phyloP scores from a whole-genome alignment of 371 early-diverging fungal genomes.

The Mucor indicus region DNA sequence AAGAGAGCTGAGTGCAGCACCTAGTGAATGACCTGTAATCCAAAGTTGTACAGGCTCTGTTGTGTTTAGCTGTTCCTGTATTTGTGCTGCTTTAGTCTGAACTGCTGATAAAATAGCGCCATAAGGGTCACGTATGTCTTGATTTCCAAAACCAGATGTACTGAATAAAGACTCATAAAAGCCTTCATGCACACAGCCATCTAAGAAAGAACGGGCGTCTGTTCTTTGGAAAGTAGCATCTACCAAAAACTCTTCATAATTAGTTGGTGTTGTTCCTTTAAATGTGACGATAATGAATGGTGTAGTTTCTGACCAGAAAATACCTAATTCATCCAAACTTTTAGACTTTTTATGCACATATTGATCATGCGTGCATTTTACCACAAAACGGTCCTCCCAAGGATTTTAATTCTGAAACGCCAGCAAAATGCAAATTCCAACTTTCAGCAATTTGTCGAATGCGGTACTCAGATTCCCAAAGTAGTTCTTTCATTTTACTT shows the following conservation, averaged over 20 bases:
- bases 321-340: constrained; percentile 8
- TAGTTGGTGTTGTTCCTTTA: constrained; percentile 41
- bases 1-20: constrained; percentile 45
- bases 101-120: constrained; percentile 39
- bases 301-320: constrained; percentile 40
- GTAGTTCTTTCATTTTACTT: constrained; percentile 7
- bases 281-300: constrained; percentile 41
- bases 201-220: constrained; percentile 31
- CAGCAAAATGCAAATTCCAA: constrained; percentile 44
- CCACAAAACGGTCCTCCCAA: constrained; percentile 51
- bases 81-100: constrained; percentile 24
- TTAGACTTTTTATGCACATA: no score
- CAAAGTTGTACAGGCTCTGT: constrained; percentile 45
- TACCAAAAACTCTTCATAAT: constrained; percentile 43
- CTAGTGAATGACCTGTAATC: constrained; percentile 53
- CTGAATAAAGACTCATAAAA: constrained; percentile 37
- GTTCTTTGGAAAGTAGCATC: constrained; percentile 35
- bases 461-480: constrained; percentile 22
- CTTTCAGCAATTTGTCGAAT: constrained; percentile 21
- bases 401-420: constrained; percentile 47
- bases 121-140: constrained; percentile 43
- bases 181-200: constrained; percentile 38
- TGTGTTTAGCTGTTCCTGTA: constrained; percentile 17
- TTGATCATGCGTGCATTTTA: no score
- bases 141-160: constrained; percentile 10